Conservation (phyloP, 164 flowering plant genomes). For the Umbellularia californica region DNA sequence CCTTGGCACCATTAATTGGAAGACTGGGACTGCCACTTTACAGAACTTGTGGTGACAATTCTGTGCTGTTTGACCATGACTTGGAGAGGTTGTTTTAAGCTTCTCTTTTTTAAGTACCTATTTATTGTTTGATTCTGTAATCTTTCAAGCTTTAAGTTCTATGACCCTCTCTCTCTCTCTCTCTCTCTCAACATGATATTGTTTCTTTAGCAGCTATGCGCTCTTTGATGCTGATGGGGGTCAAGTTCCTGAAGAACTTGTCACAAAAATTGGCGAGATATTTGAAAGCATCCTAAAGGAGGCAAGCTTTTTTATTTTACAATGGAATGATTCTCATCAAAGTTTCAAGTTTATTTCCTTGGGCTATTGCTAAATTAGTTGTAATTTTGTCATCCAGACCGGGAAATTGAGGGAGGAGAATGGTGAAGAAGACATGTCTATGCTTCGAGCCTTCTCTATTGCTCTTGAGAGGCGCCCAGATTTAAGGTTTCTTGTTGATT, state of each 20-base stretch:
- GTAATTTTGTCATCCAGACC: conserved; percentile 42
- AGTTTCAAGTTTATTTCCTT: not conserved
- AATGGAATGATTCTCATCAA: not conserved
- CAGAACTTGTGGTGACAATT: conserved; percentile 97
- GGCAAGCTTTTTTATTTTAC: conserved; percentile 33
- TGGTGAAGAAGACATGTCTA: conserved; percentile 79
- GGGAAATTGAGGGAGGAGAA: conserved; percentile 63
- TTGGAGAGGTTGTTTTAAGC: conserved; percentile 58
- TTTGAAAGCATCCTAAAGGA: conserved; percentile 77
- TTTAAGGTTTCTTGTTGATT: conserved; percentile 43
- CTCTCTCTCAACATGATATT: not conserved
- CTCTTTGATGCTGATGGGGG: conserved; percentile 84
- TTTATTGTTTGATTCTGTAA: too few species aligned
- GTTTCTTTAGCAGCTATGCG: conserved; percentile 62
- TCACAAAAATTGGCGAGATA: conserved; percentile 66
- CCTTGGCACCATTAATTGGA: conserved; percentile 87
- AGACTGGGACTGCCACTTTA: conserved; percentile 84
- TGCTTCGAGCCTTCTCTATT: conserved; percentile 56
- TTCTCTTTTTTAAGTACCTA: not conserved
- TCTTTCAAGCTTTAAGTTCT: not conserved
- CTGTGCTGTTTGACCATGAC: conserved; percentile 97
- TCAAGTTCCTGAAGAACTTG: conserved; percentile 78
- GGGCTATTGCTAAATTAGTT: not conserved
- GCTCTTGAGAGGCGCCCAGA: conserved; percentile 83
- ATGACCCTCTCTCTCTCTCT: not conserved